Evolutionary conservation across 1,284 basidiomycete species (phyloP).

Genomic region (Mycosarcoma maydis): DNA sequence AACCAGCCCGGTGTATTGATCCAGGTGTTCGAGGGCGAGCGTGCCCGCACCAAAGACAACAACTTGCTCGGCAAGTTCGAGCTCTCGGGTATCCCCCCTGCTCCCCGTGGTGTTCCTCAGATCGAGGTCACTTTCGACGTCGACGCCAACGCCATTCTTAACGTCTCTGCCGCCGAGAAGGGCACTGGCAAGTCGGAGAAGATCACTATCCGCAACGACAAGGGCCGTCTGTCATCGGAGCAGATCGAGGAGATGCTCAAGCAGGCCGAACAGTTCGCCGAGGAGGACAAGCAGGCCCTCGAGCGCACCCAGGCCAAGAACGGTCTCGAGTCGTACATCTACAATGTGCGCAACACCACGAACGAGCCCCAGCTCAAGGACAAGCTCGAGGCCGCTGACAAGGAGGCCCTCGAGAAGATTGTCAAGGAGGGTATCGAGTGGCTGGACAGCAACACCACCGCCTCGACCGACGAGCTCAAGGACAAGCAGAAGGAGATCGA

Average conservation of each 20-base stretch:
- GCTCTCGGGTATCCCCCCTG: constrained; percentile 95
- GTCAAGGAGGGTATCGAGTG: constrained; percentile 87
- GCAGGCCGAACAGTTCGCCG: constrained; percentile 77
- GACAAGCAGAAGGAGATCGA: constrained; percentile 96
- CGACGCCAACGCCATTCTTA: constrained; percentile 97
- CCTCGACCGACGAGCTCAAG: constrained; percentile 94
- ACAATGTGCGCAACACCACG: constrained; percentile 88
- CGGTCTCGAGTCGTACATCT: constrained; percentile 87
- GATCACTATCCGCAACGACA: constrained; percentile 98
- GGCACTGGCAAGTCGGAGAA: constrained; percentile 92
- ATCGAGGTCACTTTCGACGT: constrained; percentile 99
- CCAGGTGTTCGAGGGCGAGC: constrained; percentile 99
- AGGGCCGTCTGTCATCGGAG: constrained; percentile 96
- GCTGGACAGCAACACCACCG: constrained; percentile 90
- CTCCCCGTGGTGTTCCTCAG: constrained; percentile 97
- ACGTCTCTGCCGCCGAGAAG: constrained; percentile 96
- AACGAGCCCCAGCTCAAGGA: constrained; percentile 68
- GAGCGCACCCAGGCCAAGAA: constrained; percentile 83
- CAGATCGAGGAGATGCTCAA: constrained; percentile 92
- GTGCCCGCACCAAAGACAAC: constrained; percentile 99
- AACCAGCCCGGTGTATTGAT: constrained; percentile 99
- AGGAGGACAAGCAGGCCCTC: constrained; percentile 71
- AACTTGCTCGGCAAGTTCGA: constrained; percentile 99
- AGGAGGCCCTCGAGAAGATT: constrained; percentile 82
- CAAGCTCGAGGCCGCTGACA: constrained; percentile 90